Evolutionary conservation across 208 protist species (phyloP), one percentile per base, ranked within the genome.

Genomic region (Trypanosomatidae sp.): DNA sequence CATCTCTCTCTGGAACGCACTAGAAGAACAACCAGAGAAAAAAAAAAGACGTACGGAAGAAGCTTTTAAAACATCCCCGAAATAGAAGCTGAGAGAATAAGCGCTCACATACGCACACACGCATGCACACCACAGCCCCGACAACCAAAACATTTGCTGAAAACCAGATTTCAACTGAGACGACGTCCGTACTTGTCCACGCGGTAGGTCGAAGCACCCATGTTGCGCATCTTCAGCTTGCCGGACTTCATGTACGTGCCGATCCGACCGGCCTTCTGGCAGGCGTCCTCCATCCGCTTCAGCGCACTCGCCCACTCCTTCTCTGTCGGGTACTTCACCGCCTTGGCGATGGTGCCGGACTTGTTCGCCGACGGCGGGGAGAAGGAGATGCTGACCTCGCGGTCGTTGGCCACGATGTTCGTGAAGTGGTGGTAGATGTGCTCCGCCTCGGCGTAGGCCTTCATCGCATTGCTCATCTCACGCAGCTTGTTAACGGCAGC

Each of bases 151-250:
- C n/a, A n/a, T n/a, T n/a, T n/a, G n/a, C n/a, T n/a, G n/a, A n/a
- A n/a, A n/a, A n/a, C n/a, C n/a, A n/a, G n/a, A n/a, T n/a, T n/a
- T n/a, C n/a, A n/a, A n/a, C n/a, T n/a, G n/a, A 95, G 83, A 36
- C 90, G 91, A n/a, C 91, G 84, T 12, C 93, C 93, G 69, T 94
- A 97, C 81, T 95, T 95, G 67, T 97, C 93, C 13, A 92, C 88
- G 55, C 93, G 89, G 76, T 89, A 95, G 28, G 83, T 73, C 7
- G 86, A 86, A 12, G 86, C 66, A 1, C 93, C 93, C 22, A 95
- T 67, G 58, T 87, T 91, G 30, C 93, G 89, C 55, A 83, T 80
- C 77, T 95, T 95, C 47, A 95, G 76, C 52, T 71, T 66, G 64
- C 66, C 79, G 15, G 79, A 74, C 69, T 93, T 93, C 39, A 85